phyloP scores from a whole-genome alignment of 495 filamentous ascomycete species.

The Usnea hakonensis region DNA sequence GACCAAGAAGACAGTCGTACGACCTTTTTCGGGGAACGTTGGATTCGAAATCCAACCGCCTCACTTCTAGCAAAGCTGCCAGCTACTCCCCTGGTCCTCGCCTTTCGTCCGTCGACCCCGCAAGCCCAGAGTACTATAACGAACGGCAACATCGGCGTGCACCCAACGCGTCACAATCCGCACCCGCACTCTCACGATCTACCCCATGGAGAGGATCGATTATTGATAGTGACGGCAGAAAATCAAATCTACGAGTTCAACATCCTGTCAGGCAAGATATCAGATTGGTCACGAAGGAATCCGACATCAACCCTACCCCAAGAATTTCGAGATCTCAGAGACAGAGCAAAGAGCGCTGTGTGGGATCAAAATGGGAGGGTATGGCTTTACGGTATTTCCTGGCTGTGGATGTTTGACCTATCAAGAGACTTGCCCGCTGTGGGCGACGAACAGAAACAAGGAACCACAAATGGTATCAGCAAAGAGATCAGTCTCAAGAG shows the following conservation, averaged over 20 bases:
- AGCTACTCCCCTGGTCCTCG: slow-evolving; percentile 58
- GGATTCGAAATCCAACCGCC: slow-evolving; percentile 59
- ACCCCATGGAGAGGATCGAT: slow-evolving; percentile 44
- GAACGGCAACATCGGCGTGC: slow-evolving; percentile 37
- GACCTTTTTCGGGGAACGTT: slow-evolving; percentile 45
- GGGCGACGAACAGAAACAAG: slow-evolving; percentile 20
- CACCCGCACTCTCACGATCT: slow-evolving; percentile 39
- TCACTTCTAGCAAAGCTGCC: slow-evolving; percentile 72
- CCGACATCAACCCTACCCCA: slow-evolving; percentile 63
- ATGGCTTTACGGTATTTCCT: slow-evolving; percentile 80
- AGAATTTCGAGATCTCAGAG: slow-evolving; percentile 60
- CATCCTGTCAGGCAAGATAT: slow-evolving; percentile 61
- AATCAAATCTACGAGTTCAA: slow-evolving; percentile 73
- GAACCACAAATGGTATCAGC: slow-evolving; percentile 14
- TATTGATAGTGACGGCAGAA: slow-evolving; percentile 68
- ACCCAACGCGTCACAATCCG: slow-evolving; percentile 40
- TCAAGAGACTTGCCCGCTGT: slow-evolving; percentile 55
- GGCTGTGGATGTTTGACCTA: slow-evolving; percentile 91
- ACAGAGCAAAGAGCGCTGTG: slow-evolving; percentile 71
- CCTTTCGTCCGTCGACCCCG: slow-evolving; percentile 57
- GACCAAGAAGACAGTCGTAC: slow-evolving; percentile 30
- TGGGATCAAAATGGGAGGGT: slow-evolving; percentile 70
- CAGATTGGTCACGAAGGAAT: slow-evolving; percentile 80
- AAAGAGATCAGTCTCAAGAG: slow-evolving; percentile 39
- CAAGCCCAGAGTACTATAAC: slow-evolving; percentile 29